Evolutionary conservation across 441 rosid genomes (phyloP).

Genomic region (Populus tomentosa): DNA sequence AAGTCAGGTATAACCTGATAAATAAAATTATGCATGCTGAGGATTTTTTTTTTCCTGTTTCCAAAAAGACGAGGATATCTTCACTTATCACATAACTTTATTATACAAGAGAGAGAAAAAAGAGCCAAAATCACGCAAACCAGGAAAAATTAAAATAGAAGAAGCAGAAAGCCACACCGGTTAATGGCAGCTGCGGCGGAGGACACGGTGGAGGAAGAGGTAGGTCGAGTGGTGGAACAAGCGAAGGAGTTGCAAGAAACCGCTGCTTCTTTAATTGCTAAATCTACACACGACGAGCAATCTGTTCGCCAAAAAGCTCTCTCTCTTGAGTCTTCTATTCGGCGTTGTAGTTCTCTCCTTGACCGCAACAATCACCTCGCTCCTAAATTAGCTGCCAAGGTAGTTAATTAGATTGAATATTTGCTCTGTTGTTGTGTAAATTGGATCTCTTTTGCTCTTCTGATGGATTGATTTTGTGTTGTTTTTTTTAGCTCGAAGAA

Average conservation of each 20-base stretch:
- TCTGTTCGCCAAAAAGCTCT: slow-evolving; percentile 65
- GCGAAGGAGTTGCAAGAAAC: slow-evolving; percentile 81
- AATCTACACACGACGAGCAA: slow-evolving; percentile 57
- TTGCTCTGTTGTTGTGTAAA: background rate
- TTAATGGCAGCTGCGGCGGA: slow-evolving; percentile 21
- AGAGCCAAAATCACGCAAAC: background rate
- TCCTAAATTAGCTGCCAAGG: slow-evolving; percentile 70
- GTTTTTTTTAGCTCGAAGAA: slow-evolving; percentile 51
- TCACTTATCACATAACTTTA: background rate
- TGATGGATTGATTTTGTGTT: background rate
- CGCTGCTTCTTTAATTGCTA: slow-evolving; percentile 54
- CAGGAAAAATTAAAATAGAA: background rate
- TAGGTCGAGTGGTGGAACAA: slow-evolving; percentile 53
- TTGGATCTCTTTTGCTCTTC: background rate
- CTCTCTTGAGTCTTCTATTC: slow-evolving; percentile 72
- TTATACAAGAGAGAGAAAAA: background rate
- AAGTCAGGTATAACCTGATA: no score
- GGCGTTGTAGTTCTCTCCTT: slow-evolving; percentile 54
- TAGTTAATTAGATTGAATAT: background rate
- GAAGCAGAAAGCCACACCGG: background rate
- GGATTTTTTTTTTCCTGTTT: background rate
- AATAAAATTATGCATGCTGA: slow-evolving; percentile 1
- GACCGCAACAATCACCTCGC: slow-evolving; percentile 37
- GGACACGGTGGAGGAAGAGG: slow-evolving; percentile 61
- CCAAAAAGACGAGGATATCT: slow-evolving; percentile 5